Evolutionary conservation across 805 yeast genomes (phyloP).

Genomic region (Ascoidea asiatica): DNA sequence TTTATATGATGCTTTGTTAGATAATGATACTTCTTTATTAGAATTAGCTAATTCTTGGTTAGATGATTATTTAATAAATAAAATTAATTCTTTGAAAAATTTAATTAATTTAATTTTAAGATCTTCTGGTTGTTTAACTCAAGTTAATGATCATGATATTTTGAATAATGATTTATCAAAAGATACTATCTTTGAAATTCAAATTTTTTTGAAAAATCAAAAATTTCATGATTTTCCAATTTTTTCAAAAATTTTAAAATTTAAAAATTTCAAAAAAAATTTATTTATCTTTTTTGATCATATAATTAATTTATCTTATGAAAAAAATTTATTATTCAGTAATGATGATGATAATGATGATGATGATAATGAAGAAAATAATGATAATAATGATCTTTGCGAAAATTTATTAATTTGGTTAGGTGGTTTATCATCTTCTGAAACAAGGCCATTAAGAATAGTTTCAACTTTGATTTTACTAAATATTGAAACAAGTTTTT

Average conservation of each 20-base stretch:
- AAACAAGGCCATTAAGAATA: constrained; percentile 57
- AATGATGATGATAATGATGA: constrained; percentile 18
- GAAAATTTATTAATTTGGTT: constrained; percentile 63
- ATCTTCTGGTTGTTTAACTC: constrained; percentile 57
- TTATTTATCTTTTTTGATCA: constrained; percentile 41
- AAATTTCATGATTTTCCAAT: constrained; percentile 60
- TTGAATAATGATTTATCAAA: constrained; percentile 53
- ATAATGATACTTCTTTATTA: constrained; percentile 32
- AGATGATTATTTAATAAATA: constrained; percentile 30
- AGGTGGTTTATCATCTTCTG: constrained; percentile 54
- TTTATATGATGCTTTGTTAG: constrained; percentile 36
- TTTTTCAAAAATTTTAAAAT: constrained; percentile 32
- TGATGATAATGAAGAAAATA: constrained; percentile 20
- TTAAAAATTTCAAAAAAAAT: constrained; percentile 36
- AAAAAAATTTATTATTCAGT: constrained; percentile 36
- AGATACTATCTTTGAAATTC: constrained; percentile 63
- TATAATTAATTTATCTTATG: constrained; percentile 40
- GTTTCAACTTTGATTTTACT: constrained; percentile 49
- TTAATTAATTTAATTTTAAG: constrained; percentile 58
- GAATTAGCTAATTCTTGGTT: constrained; percentile 48
- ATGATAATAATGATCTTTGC: constrained; percentile 22
- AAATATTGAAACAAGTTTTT: constrained; percentile 44
- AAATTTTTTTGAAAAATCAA: constrained; percentile 46
- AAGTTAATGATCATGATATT: constrained; percentile 66
- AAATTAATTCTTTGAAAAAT: constrained; percentile 38